Percentiles rank a stretch among this genome's conserved stretches.
Conservation (phyloP, 106 monocot genomes). For the Hemerocallis citrina region DNA sequence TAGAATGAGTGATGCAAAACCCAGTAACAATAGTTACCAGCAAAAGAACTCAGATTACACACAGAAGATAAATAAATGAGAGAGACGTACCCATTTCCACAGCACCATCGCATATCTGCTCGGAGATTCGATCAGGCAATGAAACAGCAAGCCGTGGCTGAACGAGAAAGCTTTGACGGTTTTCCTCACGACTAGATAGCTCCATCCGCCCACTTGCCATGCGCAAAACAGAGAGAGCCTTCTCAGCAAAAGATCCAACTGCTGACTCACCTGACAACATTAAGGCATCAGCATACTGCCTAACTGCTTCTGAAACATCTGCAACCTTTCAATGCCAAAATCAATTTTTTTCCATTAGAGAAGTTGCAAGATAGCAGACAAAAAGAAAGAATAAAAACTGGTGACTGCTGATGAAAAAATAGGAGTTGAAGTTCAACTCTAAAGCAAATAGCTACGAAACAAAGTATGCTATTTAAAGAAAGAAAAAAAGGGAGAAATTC, state of each 20-base stretch:
- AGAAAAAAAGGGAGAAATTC: not conserved
- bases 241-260: conserved; percentile 34
- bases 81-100: conserved; percentile 30
- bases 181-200: conserved; percentile 33
- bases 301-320: conserved; percentile 50
- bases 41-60: not conserved
- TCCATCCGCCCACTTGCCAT: conserved; percentile 38
- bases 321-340: conserved; percentile 24
- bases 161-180: conserved; percentile 7
- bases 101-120: conserved; percentile 36
- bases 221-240: conserved; percentile 34
- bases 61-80: not conserved
- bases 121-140: conserved; percentile 32
- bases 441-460: not conserved
- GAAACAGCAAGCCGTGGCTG: conserved; percentile 19
- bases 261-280: conserved; percentile 62
- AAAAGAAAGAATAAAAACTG: not conserved
- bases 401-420: not conserved
- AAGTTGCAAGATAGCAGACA: not conserved
- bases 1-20: not conserved
- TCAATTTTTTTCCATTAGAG: not conserved
- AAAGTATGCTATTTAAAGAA: not conserved
- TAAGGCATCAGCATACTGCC: conserved; percentile 43
- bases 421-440: not conserved
- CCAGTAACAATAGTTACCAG: not conserved